Evolutionary conservation across 805 yeast genomes (phyloP).

Genomic region (Cyberlindnera mycetangii): DNA sequence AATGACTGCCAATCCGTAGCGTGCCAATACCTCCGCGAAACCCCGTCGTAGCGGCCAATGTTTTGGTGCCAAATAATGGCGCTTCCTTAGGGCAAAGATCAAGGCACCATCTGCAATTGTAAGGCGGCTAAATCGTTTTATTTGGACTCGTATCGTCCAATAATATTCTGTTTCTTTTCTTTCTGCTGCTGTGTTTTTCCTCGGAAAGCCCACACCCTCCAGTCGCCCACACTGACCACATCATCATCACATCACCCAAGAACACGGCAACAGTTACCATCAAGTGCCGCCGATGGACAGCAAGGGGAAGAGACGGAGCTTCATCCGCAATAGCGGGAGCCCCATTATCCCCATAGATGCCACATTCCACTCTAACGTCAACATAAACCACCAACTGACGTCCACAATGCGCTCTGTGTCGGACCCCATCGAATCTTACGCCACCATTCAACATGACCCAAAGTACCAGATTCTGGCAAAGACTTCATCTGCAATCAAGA

Average conservation of each 20-base stretch:
- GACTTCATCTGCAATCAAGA: slow-evolving; percentile 31
- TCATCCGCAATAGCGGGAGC: slow-evolving; percentile 24
- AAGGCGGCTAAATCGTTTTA: too few relatives aligned
- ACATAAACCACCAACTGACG: slow-evolving; percentile 23
- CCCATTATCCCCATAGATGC: slow-evolving; percentile 29
- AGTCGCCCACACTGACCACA: too few relatives aligned
- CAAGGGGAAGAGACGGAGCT: slow-evolving; percentile 25
- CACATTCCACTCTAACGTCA: slow-evolving; percentile 23
- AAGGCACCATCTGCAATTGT: too few relatives aligned
- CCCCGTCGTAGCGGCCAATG: neutral
- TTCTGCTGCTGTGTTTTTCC: too few relatives aligned
- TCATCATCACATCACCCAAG: neutral
- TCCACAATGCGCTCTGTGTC: slow-evolving; percentile 14
- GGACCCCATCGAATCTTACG: slow-evolving; percentile 15
- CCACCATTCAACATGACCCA: slow-evolving; percentile 21
- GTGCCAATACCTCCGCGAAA: neutral
- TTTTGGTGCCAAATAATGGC: neutral
- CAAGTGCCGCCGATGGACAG: slow-evolving; percentile 7
- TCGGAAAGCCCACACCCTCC: too few relatives aligned
- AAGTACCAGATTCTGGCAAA: slow-evolving; percentile 14
- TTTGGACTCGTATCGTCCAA: too few relatives aligned
- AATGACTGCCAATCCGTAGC: slow-evolving; percentile 4
- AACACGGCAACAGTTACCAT: too few relatives aligned
- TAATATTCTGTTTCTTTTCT: too few relatives aligned
- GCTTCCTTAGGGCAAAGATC: too few relatives aligned